Conservation (phyloP, 148 eudicot species). For the Silene uniflora region DNA sequence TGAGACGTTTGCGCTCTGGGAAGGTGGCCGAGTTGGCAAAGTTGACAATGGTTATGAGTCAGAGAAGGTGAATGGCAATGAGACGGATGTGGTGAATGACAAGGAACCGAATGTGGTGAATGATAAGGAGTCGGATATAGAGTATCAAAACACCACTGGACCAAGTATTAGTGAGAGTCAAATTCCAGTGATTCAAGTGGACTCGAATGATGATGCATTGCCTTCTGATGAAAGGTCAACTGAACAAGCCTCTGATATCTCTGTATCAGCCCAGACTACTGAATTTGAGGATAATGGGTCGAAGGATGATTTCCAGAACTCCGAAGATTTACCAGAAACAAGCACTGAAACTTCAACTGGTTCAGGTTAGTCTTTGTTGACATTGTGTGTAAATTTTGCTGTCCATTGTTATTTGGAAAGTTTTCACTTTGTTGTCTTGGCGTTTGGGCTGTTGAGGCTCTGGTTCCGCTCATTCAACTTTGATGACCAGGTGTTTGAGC, state of each 20-base stretch:
- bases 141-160: slow-evolving; percentile 12
- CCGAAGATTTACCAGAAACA: background rate
- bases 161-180: slow-evolving; percentile 2
- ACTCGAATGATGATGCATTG: background rate
- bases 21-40: slow-evolving; percentile 5
- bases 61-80: background rate
- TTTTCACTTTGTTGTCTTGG: background rate
- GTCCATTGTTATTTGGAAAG: background rate
- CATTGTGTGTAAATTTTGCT: background rate
- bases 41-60: slow-evolving; percentile 7
- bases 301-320: background rate
- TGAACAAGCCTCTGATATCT: background rate
- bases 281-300: background rate
- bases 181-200: background rate
- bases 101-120: background rate
- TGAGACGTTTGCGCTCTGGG: slow-evolving; percentile 19
- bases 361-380: slow-evolving; percentile 26
- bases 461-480: background rate
- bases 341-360: slow-evolving; percentile 4
- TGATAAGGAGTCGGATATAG: background rate
- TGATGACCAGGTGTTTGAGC: background rate
- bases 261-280: slow-evolving; percentile 1
- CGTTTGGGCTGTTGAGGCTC: too few species aligned
- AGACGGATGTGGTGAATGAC: background rate
- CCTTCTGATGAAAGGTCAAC: background rate